Conservation (phyloP, 108 stramenopile species). For the Schizochytrium sp. region DNA sequence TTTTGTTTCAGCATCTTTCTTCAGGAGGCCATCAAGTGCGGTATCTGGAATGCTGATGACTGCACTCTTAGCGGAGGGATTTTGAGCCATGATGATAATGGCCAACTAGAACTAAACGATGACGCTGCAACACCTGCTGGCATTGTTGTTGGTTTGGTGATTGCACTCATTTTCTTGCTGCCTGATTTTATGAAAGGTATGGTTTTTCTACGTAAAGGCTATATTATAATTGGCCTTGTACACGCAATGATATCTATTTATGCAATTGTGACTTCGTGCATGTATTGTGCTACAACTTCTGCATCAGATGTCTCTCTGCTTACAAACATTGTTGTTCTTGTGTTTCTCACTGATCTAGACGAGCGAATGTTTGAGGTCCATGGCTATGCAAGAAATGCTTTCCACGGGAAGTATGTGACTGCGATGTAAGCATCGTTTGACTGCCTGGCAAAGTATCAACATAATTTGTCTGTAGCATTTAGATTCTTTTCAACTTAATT, state of each 20-base stretch:
- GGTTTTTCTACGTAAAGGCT: slow-evolving; percentile 2
- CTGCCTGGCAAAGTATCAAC: background rate
- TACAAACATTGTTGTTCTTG: slow-evolving; percentile 54
- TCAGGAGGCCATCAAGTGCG: slow-evolving; percentile 34
- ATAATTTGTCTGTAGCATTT: too few species aligned
- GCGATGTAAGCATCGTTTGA: background rate
- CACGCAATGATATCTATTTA: slow-evolving; percentile 1
- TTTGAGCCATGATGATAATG: background rate
- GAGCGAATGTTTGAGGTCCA: slow-evolving; percentile 59
- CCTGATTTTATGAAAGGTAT: slow-evolving; percentile 50
- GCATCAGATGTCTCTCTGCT: slow-evolving; percentile 21
- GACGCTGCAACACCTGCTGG: background rate
- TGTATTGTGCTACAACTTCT: slow-evolving; percentile 36
- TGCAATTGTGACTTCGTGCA: slow-evolving; percentile 8
- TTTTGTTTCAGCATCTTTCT: slow-evolving; percentile 13
- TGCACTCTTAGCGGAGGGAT: slow-evolving; percentile 33
- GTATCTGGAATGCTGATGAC: background rate
- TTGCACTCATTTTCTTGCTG: slow-evolving; percentile 48
- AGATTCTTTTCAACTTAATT: too few species aligned
- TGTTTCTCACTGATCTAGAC: slow-evolving; percentile 43
- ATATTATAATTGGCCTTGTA: slow-evolving; percentile 5
- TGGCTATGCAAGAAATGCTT: background rate
- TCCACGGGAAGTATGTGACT: slow-evolving; percentile 16
- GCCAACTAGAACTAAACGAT: background rate
- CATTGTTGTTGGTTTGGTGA: background rate